Evolutionary conservation across 306 rosid genomes (phyloP).

Genomic region (Crotalaria pallida): DNA sequence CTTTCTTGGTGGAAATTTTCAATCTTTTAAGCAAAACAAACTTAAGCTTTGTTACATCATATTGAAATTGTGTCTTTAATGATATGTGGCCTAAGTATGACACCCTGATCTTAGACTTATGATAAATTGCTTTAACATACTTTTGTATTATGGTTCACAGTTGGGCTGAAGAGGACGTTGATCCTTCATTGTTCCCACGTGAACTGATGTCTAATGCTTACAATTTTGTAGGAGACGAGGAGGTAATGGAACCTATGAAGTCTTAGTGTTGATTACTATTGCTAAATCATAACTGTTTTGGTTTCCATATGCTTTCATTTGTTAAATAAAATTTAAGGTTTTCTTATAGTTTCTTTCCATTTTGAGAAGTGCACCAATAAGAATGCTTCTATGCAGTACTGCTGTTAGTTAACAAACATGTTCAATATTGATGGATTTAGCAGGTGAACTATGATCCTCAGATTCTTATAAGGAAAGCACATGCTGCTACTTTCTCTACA

Average conservation of each 20-base stretch:
- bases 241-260: conserved; percentile 41
- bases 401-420: conserved; percentile 15
- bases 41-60: too few relatives aligned
- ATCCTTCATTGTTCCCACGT: conserved; percentile 81
- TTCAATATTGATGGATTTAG: conserved; percentile 15
- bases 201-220: conserved; percentile 73
- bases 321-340: neutral
- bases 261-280: neutral
- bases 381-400: conserved; percentile 4
- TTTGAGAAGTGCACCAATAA: neutral
- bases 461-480: conserved; percentile 74
- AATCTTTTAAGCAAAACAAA: neutral
- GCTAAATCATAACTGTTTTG: neutral
- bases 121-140: neutral
- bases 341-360: neutral
- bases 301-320: neutral
- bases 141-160: conserved; percentile 35
- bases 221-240: conserved; percentile 49
- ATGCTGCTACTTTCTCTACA: conserved; percentile 75
- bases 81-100: neutral
- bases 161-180: conserved; percentile 89
- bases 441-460: conserved; percentile 87
- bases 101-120: neutral
- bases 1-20: neutral
- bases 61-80: too few relatives aligned